phyloP scores from a whole-genome alignment of 1,284 basidiomycete species.

The Gomphus sp. region DNA sequence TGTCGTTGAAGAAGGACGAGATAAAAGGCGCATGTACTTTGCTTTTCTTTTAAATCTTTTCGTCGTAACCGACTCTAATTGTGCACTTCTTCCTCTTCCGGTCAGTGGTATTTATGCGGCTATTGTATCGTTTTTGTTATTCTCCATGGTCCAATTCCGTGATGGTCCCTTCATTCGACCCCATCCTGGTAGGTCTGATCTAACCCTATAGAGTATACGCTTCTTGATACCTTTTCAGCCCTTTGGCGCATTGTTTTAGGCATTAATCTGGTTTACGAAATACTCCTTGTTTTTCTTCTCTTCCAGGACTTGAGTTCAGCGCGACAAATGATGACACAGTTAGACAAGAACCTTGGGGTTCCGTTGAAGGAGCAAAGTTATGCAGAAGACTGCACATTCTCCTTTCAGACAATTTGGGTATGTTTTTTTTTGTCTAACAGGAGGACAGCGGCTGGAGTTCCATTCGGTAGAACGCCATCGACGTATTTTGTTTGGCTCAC shows the following conservation, averaged over 20 bases:
- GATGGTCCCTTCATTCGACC: constrained; percentile 75
- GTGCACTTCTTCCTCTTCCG: background rate
- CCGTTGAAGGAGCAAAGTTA: constrained; percentile 76
- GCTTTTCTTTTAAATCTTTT: constrained; percentile 8
- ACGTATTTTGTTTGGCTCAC: constrained; percentile 78
- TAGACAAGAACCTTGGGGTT: constrained; percentile 63
- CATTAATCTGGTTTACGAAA: constrained; percentile 71
- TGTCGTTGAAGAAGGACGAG: constrained; percentile 66
- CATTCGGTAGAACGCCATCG: constrained; percentile 53
- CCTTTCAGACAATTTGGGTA: constrained; percentile 59
- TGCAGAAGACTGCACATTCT: constrained; percentile 68
- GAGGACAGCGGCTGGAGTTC: background rate
- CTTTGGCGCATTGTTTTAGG: constrained; percentile 72
- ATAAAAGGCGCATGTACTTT: constrained; percentile 64
- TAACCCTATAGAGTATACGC: constrained; percentile 14
- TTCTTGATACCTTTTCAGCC: constrained; percentile 21
- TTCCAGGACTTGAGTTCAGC: constrained; percentile 79
- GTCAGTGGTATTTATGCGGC: constrained; percentile 69
- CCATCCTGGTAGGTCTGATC: constrained; percentile 33
- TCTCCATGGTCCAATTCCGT: constrained; percentile 78
- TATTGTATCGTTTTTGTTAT: constrained; percentile 59
- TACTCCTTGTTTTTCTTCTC: constrained; percentile 70
- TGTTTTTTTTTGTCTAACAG: constrained; percentile 16
- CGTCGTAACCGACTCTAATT: background rate
- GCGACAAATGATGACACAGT: constrained; percentile 63